Percentiles rank a stretch among this genome's conserved stretches.
Conservation (phyloP, 1,284 basidiomycete species). For the Leccinum solheimii region DNA sequence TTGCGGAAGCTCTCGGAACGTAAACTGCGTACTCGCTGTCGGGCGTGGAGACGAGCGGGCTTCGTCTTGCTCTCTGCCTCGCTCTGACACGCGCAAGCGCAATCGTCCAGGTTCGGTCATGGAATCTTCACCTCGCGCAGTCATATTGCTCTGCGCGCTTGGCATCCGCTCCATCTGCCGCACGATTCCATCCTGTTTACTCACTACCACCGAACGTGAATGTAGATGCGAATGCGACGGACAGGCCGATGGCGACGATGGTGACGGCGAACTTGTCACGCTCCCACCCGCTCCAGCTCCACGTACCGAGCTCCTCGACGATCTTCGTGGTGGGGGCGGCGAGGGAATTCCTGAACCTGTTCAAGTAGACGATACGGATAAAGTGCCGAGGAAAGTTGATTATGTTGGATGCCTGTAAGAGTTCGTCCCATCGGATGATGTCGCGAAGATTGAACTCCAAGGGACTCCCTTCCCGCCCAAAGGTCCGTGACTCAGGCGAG, state of each 20-base stretch:
- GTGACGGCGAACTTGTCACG: constrained; percentile 5
- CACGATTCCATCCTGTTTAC: constrained; percentile 9
- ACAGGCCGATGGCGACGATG: neutral
- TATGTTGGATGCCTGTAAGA: constrained; percentile 44
- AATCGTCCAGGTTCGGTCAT: neutral
- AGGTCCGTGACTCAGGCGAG: constrained; percentile 68
- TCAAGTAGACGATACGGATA: constrained; percentile 76
- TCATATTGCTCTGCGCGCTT: constrained; percentile 35
- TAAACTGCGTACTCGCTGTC: constrained; percentile 36
- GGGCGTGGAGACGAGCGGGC: neutral
- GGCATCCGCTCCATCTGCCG: constrained; percentile 25
- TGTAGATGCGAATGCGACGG: neutral
- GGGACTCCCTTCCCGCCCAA: constrained; percentile 85
- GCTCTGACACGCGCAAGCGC: neutral
- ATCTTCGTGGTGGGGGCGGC: constrained; percentile 31
- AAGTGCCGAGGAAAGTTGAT: constrained; percentile 47
- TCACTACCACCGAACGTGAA: constrained; percentile 3
- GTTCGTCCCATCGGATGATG: constrained; percentile 86
- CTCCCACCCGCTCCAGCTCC: constrained; percentile 3
- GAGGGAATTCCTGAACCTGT: constrained; percentile 75
- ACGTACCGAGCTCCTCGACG: constrained; percentile 12
- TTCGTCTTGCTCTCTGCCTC: neutral
- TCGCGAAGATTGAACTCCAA: constrained; percentile 99
- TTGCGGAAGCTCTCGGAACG: constrained; percentile 48
- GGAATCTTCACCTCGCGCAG: constrained; percentile 17